Percentiles rank a stretch among this genome's conserved stretches.
phyloP scores from a whole-genome alignment of 257 asterid species.

The Gentiana macrophylla region DNA sequence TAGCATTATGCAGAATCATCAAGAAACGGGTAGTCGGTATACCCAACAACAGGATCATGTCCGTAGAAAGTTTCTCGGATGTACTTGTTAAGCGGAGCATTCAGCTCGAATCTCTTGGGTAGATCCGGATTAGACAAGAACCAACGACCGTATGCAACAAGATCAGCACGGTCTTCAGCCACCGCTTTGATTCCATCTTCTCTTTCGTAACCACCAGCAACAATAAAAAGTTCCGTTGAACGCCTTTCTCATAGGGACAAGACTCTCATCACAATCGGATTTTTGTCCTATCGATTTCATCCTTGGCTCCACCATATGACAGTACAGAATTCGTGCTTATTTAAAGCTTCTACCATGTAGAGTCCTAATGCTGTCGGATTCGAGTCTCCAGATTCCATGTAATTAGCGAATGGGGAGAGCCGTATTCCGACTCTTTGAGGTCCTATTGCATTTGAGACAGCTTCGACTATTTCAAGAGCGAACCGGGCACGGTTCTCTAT shows the following conservation, averaged over 20 bases:
- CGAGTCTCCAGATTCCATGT: slow-evolving; percentile 14
- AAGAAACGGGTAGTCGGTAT: slow-evolving; percentile 31
- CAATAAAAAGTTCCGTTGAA: slow-evolving; percentile 15
- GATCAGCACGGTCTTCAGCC: slow-evolving; percentile 13
- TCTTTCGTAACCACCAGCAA: slow-evolving; percentile 12
- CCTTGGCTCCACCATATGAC: slow-evolving; percentile 19
- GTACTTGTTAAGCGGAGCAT: slow-evolving; percentile 15
- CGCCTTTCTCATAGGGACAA: slow-evolving; percentile 11
- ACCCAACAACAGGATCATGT: slow-evolving; percentile 18
- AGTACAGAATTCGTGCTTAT: slow-evolving; percentile 9
- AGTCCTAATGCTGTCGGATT: slow-evolving; percentile 10
- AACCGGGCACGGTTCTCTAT: slow-evolving; percentile 17
- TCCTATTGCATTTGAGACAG: slow-evolving; percentile 15
- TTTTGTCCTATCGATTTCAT: not conserved
- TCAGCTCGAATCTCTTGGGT: slow-evolving; percentile 15
- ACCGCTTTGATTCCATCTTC: slow-evolving; percentile 8
- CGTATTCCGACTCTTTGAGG: slow-evolving; percentile 16
- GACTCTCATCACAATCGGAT: not conserved
- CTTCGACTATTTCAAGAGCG: slow-evolving; percentile 17
- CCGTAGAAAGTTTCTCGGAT: slow-evolving; percentile 6
- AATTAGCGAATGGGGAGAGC: slow-evolving; percentile 10
- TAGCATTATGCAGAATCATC: slow-evolving; percentile 2
- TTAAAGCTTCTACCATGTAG: slow-evolving; percentile 14
- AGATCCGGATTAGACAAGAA: slow-evolving; percentile 21
- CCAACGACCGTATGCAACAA: slow-evolving; percentile 14